phyloP scores from a whole-genome alignment of 192 early-diverging fungal genomes.

The Fimicolochytrium jonesii region DNA sequence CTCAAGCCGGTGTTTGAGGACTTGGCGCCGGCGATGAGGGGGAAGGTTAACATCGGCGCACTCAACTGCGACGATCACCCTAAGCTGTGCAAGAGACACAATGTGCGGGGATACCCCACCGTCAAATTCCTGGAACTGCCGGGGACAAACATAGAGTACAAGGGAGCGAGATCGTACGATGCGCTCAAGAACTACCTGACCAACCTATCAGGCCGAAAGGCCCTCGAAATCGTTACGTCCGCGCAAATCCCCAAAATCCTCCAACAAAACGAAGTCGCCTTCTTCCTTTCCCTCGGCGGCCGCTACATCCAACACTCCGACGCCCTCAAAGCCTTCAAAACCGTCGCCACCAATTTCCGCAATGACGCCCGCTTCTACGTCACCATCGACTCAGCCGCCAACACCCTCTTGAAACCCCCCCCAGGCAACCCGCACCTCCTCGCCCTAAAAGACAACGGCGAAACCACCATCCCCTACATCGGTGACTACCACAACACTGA shows the following conservation, averaged over 20 bases:
- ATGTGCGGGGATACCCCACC: conserved; percentile 82
- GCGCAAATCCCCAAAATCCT: conserved; percentile 21
- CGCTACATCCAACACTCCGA: no score
- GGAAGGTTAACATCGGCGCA: conserved; percentile 74
- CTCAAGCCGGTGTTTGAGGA: conserved; percentile 77
- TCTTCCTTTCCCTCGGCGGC: conserved; percentile 37
- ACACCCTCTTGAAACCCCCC: background rate
- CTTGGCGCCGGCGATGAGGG: conserved; percentile 57
- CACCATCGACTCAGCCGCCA: conserved; percentile 15
- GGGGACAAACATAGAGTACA: conserved; percentile 36
- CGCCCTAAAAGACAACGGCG: conserved; percentile 60
- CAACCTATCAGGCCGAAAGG: conserved; percentile 33
- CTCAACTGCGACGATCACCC: conserved; percentile 76
- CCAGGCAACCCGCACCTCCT: conserved; percentile 41
- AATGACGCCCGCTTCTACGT: conserved; percentile 17
- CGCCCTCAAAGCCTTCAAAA: conserved; percentile 7
- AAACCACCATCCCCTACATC: conserved; percentile 14
- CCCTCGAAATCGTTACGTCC: conserved; percentile 28
- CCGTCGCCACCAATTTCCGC: conserved; percentile 12
- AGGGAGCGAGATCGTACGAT: conserved; percentile 46
- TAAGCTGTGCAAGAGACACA: conserved; percentile 58
- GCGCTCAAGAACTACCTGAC: conserved; percentile 48
- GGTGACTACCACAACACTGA: no score
- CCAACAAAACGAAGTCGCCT: conserved; percentile 13
- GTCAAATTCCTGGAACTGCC: conserved; percentile 54